Conservation (phyloP, 2,329 filamentous ascomycete genomes). For the Pseudogymnoascus sp. region DNA sequence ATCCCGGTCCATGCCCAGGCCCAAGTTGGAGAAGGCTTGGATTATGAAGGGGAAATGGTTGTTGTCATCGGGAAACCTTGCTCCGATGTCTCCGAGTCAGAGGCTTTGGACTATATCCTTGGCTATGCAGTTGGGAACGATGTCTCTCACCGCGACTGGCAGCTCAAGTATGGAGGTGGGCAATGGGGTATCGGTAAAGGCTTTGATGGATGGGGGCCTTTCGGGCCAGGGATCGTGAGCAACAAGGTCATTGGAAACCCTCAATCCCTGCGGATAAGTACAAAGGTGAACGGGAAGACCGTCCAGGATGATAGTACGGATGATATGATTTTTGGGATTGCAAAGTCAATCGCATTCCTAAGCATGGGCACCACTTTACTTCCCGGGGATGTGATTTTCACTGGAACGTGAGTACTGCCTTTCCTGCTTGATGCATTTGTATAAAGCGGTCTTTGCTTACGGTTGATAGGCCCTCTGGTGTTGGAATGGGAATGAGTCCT, state of each 20-base stretch:
- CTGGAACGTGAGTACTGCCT: constrained; percentile 45
- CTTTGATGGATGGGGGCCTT: constrained; percentile 68
- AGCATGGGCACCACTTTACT: constrained; percentile 54
- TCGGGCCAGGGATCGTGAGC: constrained; percentile 62
- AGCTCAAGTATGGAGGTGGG: constrained; percentile 56
- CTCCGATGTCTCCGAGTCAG: constrained; percentile 52
- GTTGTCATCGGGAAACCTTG: constrained; percentile 62
- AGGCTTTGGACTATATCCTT: constrained; percentile 62
- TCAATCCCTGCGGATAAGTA: constrained; percentile 46
- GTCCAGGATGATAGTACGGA: constrained; percentile 48
- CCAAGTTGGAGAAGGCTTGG: constrained; percentile 56
- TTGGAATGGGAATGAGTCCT: constrained; percentile 60
- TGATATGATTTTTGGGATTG: constrained; percentile 56
- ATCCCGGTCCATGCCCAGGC: constrained; percentile 58
- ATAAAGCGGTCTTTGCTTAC: neutral
- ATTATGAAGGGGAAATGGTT: constrained; percentile 76
- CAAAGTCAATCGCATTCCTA: constrained; percentile 49
- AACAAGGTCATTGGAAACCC: constrained; percentile 46
- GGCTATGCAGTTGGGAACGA: constrained; percentile 72
- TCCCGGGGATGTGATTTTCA: constrained; percentile 58
- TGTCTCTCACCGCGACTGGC: constrained; percentile 72
- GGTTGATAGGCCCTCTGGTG: constrained; percentile 49
- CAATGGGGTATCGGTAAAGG: constrained; percentile 67
- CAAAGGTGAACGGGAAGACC: constrained; percentile 49
- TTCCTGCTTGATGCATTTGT: constrained; percentile 6